Base-by-base conservation (phyloP, 192 early-diverging fungal species). In the Coemansia guatemalensis region DNA sequence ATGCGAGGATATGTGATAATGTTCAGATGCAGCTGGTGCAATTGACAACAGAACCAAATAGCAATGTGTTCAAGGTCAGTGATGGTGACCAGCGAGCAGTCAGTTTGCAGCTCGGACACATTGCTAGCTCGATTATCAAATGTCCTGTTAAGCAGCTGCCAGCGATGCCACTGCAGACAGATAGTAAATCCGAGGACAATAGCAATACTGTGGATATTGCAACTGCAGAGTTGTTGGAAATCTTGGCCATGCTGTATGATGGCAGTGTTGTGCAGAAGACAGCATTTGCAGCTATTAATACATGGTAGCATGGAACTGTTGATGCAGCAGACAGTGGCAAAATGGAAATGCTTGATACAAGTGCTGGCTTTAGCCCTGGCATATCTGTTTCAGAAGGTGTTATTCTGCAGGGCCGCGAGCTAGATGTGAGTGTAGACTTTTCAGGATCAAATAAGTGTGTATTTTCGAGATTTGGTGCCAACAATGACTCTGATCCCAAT, bases 201-300 rank as follows among this genome's bases (percentile, higher is more conserved):
- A 30, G 30, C 8, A 47, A 48, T 51, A 2, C 60, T 5, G 32
- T 29, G 5, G 49, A 61, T 5, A 27, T 61, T n/a, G 0, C 5
- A 0, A 61, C 60, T 14, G 27, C 48, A n/a, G 4, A 24, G 14
- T 18, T 64, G 18, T 50, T 50, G 1, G 35, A 33, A 18, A 18
- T 64, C 24, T 23, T 55, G 6, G 18, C 27, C 3, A 20, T 63
- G 22, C 5, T 62, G 5, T 9, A 17, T 50, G 55, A 69, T n/a
- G 52, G 14, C n/a, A 41, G 33, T 32, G 20, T 27, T 7, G 62
- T 50, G 2, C 21, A 44, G 14, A 53, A 22, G 25, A 41, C 53
- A 1, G 62, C 62, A 20, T 64, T 64, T 55, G 29, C 7, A 2
- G 30, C 29, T 39, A 53, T 64, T 47, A 53, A 64, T 14, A n/a